phyloP scores from a whole-genome alignment of 1,284 basidiomycete species.

The Ustilago hordei region DNA sequence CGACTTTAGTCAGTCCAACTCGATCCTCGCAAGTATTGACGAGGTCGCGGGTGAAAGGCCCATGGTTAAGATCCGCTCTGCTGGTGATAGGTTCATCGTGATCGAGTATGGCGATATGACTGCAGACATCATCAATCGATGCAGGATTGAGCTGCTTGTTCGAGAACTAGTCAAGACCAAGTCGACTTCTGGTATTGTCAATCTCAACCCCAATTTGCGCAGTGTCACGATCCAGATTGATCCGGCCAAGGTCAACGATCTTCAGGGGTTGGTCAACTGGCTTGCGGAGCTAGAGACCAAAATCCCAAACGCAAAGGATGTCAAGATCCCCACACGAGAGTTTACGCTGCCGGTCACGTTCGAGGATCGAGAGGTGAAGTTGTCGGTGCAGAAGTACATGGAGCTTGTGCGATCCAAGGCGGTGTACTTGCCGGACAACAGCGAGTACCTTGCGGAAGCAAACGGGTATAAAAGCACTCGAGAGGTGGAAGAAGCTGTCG shows the following conservation, averaged over 20 bases:
- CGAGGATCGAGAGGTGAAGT: constrained; percentile 75
- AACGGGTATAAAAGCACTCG: constrained; percentile 73
- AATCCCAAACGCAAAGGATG: constrained; percentile 71
- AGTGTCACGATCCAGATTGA: constrained; percentile 74
- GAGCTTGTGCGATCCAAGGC: constrained; percentile 74
- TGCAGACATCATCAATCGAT: constrained; percentile 70
- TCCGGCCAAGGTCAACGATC: constrained; percentile 70
- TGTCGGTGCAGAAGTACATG: constrained; percentile 76
- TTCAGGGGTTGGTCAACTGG: constrained; percentile 71
- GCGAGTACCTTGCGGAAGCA: constrained; percentile 77
- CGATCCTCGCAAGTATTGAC: constrained; percentile 16
- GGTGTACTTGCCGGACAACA: constrained; percentile 78
- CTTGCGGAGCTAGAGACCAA: constrained; percentile 71
- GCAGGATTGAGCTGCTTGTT: constrained; percentile 72
- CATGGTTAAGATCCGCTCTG: constrained; percentile 31
- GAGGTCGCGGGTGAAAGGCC: constrained; percentile 17
- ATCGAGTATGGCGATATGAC: constrained; percentile 43
- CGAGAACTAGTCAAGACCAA: constrained; percentile 62
- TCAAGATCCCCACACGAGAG: constrained; percentile 60
- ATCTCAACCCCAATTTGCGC: constrained; percentile 27
- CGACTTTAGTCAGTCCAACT: constrained; percentile 13
- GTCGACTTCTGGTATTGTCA: constrained; percentile 70
- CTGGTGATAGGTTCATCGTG: constrained; percentile 31
- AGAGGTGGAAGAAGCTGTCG: constrained; percentile 67
- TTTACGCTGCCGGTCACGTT: constrained; percentile 75